Evolutionary conservation across 2,329 filamentous ascomycete species (phyloP).

Genomic region (Ceratocystis diversiconidia): DNA sequence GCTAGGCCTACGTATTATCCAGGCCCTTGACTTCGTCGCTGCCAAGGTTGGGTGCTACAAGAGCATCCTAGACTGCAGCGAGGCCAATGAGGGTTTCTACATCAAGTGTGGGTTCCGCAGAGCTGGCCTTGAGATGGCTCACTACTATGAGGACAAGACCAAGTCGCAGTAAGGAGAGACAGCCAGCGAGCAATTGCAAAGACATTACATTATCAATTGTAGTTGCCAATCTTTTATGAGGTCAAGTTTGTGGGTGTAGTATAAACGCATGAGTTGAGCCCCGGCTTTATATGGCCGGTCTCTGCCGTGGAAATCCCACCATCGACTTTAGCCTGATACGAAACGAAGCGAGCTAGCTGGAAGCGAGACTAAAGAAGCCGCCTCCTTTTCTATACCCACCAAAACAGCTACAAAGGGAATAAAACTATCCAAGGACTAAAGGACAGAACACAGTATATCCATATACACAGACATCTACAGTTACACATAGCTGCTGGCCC

Average conservation of each 20-base stretch:
- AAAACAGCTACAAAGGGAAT: too few relatives aligned
- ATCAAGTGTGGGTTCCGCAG: conserved; percentile 92
- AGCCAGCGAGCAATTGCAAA: neutral
- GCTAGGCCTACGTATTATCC: conserved; percentile 79
- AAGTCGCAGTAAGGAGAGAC: conserved; percentile 25
- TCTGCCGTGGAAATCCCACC: neutral
- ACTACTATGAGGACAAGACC: conserved; percentile 63
- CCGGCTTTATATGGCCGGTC: neutral
- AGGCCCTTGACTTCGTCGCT: conserved; percentile 80
- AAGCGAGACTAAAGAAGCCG: neutral
- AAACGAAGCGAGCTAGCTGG: neutral
- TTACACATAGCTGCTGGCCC: too few relatives aligned
- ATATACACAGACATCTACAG: neutral
- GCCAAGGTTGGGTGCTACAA: conserved; percentile 89
- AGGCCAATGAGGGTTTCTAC: conserved; percentile 94
- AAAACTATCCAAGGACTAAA: too few relatives aligned
- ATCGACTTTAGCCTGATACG: neutral
- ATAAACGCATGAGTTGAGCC: neutral
- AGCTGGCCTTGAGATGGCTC: conserved; percentile 89
- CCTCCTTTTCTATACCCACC: neutral
- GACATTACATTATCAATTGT: too few relatives aligned
- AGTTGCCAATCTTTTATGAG: neutral
- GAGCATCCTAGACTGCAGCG: conserved; percentile 91
- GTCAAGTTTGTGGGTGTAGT: neutral
- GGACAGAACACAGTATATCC: neutral